phyloP scores from a whole-genome alignment of 202 grass and related monocot species.

The Carex arenaria region DNA sequence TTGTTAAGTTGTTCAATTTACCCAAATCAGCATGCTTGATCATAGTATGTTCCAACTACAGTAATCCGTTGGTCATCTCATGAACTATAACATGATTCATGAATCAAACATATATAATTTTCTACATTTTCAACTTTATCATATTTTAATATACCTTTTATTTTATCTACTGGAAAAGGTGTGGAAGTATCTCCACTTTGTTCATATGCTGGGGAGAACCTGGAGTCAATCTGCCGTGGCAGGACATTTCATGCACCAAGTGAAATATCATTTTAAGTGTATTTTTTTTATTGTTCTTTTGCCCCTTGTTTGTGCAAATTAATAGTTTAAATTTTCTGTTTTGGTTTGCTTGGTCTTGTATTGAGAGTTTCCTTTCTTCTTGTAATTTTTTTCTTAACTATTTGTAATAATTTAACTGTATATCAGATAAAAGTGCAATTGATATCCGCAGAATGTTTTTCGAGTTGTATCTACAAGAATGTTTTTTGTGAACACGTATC shows the following conservation, averaged over 20 bases:
- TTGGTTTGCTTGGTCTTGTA: constrained; percentile 21
- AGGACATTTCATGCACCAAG: constrained; percentile 86
- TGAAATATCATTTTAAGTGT: constrained; percentile 69
- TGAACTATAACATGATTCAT: neutral
- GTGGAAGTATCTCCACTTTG: constrained; percentile 89
- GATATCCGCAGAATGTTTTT: neutral
- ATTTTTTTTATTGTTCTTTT: neutral
- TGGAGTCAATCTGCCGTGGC: constrained; percentile 87
- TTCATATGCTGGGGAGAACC: constrained; percentile 75
- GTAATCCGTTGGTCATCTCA: neutral
- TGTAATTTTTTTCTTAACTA: neutral
- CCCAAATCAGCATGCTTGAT: neutral
- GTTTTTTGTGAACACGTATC: no score
- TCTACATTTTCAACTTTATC: neutral
- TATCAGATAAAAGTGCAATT: constrained; percentile 14
- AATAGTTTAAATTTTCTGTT: constrained; percentile 16
- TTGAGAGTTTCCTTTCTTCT: neutral
- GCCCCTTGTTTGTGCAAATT: constrained; percentile 19
- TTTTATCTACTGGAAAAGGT: constrained; percentile 40
- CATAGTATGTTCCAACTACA: neutral
- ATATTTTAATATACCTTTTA: constrained; percentile 19
- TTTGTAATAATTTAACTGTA: constrained; percentile 24
- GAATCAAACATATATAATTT: neutral
- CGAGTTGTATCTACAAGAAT: neutral
- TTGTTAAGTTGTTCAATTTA: neutral